These are phyloP conservation scores for Komagataella phaffii DNA, from an alignment of 805 yeast species.

Conservation along the genomic window DNA sequence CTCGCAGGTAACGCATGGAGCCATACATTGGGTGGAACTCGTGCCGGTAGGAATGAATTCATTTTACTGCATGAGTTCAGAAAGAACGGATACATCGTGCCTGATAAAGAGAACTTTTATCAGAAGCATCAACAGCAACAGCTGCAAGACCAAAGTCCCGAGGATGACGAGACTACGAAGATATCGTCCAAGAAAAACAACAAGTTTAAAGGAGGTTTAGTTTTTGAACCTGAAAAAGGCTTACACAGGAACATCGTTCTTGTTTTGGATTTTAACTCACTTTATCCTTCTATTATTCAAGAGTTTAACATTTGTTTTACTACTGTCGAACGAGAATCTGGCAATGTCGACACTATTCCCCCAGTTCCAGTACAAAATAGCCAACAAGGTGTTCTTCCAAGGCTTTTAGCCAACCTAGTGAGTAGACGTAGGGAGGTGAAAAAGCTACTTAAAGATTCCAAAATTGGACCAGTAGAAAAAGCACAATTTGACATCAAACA, in stretches of 20 bases:
- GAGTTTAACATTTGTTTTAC: constrained; percentile 96
- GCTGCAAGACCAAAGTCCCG: constrained; percentile 17
- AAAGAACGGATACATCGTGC: constrained; percentile 68
- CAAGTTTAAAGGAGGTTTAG: constrained; percentile 85
- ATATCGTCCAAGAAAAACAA: constrained; percentile 49
- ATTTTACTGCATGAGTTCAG: constrained; percentile 87
- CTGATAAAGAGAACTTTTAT: constrained; percentile 55
- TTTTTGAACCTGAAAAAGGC: constrained; percentile 94
- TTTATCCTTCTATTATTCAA: constrained; percentile 94
- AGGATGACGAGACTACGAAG: constrained; percentile 28
- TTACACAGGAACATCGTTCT: constrained; percentile 76
- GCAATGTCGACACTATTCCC: constrained; percentile 53
- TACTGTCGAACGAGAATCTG: constrained; percentile 61
- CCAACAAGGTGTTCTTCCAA: constrained; percentile 75
- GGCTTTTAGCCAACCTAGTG: constrained; percentile 71
- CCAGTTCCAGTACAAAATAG: constrained; percentile 45
- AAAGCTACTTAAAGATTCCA: constrained; percentile 64
- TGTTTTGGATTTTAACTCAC: constrained; percentile 96
- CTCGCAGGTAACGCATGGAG: constrained; percentile 98
- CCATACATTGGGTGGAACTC: constrained; percentile 84
- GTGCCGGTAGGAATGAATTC: constrained; percentile 92
- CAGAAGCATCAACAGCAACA: constrained; percentile 20
- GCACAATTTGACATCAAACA: constrained; percentile 92
- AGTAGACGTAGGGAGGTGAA: constrained; percentile 90
- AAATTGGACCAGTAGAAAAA: constrained; percentile 44